Evolutionary conservation across 2,329 filamentous ascomycete genomes (phyloP).

Genomic region (Lachnellula hyalina): DNA sequence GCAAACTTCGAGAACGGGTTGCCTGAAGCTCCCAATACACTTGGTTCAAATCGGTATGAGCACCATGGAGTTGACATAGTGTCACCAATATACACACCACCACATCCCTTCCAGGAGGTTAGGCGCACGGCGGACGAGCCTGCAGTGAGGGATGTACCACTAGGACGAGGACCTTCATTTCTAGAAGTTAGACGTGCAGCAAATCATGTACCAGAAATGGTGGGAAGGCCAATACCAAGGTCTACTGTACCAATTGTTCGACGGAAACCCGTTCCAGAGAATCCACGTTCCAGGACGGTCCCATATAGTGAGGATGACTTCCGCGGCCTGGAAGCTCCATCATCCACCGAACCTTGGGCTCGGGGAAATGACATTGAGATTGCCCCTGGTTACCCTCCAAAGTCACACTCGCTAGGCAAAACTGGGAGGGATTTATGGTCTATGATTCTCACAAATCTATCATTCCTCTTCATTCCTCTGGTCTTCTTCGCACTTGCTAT

Average conservation of each 20-base stretch:
- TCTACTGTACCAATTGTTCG: background rate
- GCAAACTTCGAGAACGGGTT: background rate
- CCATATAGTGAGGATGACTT: background rate
- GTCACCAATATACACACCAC: background rate
- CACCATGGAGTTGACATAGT: background rate
- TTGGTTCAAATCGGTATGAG: background rate
- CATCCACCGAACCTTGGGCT: background rate
- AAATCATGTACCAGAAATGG: background rate
- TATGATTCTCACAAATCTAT: background rate
- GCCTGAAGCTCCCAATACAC: background rate
- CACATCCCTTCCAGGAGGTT: background rate
- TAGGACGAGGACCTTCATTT: background rate
- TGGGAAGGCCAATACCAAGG: background rate
- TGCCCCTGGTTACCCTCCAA: background rate
- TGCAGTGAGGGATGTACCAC: background rate
- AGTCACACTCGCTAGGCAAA: background rate
- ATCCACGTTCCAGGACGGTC: background rate
- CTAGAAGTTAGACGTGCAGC: background rate
- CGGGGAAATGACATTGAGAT: constrained; percentile 4
- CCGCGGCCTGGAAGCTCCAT: background rate
- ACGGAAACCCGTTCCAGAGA: background rate
- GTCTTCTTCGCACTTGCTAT: constrained; percentile 5
- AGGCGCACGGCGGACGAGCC: background rate
- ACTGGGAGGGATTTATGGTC: background rate
- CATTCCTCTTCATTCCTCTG: constrained; percentile 2